Conservation (phyloP, 768 basidiomycete genomes). For the Coprinellus micaceus region DNA sequence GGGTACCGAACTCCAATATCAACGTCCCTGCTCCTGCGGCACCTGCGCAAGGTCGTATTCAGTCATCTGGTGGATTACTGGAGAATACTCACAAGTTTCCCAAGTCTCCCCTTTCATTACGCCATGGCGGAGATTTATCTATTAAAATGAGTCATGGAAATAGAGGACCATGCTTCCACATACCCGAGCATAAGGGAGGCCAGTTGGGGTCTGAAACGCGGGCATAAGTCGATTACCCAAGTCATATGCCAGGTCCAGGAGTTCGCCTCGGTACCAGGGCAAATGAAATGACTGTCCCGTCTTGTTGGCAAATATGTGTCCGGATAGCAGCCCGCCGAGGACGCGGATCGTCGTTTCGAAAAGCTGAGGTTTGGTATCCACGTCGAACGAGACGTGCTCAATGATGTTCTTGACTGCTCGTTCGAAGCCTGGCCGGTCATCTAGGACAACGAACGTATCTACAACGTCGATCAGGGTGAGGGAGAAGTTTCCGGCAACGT, state of each 20-base stretch:
- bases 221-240: slow-evolving; percentile 83
- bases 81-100: slow-evolving; percentile 71
- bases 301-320: slow-evolving; percentile 75
- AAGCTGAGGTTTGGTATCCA: slow-evolving; percentile 94
- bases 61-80: background rate
- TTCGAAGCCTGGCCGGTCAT: slow-evolving; percentile 76
- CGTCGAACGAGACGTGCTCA: slow-evolving; percentile 82
- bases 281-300: slow-evolving; percentile 65
- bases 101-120: slow-evolving; percentile 68
- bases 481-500: slow-evolving; percentile 93
- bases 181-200: slow-evolving; percentile 89
- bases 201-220: slow-evolving; percentile 89
- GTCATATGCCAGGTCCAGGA: slow-evolving; percentile 79
- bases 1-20: slow-evolving; percentile 89
- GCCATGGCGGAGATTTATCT: slow-evolving; percentile 86
- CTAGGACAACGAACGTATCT: slow-evolving; percentile 87
- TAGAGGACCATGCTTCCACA: slow-evolving; percentile 10
- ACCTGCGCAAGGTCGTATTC: slow-evolving; percentile 41
- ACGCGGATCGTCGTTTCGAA: slow-evolving; percentile 97
- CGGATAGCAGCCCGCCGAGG: slow-evolving; percentile 84
- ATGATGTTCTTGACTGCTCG: slow-evolving; percentile 81
- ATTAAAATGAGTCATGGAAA: background rate
- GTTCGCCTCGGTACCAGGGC: slow-evolving; percentile 81
- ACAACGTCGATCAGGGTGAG: slow-evolving; percentile 78
- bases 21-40: slow-evolving; percentile 91